These are phyloP conservation scores for Pilaira anomala DNA, from an alignment of 192 early-diverging fungal genomes.

Conservation along the genomic window DNA sequence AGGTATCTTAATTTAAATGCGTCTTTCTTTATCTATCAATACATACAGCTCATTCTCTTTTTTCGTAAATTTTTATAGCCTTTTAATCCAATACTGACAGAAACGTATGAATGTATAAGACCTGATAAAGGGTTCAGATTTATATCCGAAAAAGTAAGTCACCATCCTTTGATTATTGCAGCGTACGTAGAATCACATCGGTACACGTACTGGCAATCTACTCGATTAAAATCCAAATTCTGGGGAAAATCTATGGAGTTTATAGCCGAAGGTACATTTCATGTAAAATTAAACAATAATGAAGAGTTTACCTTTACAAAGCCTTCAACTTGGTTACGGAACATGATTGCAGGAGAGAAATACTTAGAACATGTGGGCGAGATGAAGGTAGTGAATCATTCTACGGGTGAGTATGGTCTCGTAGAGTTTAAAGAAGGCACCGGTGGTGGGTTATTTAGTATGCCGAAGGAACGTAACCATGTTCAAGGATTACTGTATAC, in stretches of 20 bases:
- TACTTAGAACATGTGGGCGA: slow-evolving; percentile 90
- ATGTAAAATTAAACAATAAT: slow-evolving; percentile 62
- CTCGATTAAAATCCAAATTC: slow-evolving; percentile 87
- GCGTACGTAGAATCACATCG: slow-evolving; percentile 74
- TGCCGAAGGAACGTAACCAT: slow-evolving; percentile 54
- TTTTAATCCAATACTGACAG: slow-evolving; percentile 96
- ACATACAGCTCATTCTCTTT: no score
- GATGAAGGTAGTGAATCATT: slow-evolving; percentile 74
- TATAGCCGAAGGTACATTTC: slow-evolving; percentile 75
- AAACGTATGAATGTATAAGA: slow-evolving; percentile 91
- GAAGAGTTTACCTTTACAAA: slow-evolving; percentile 87
- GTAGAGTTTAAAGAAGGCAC: slow-evolving; percentile 80
- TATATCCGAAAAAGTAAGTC: slow-evolving; percentile 93
- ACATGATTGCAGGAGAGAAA: slow-evolving; percentile 77
- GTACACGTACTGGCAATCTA: slow-evolving; percentile 84
- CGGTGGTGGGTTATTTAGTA: slow-evolving; percentile 62
- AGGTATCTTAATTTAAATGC: slow-evolving; percentile 32
- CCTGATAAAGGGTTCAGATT: slow-evolving; percentile 84
- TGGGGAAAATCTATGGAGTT: slow-evolving; percentile 87
- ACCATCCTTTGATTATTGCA: slow-evolving; percentile 92
- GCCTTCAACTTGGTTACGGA: slow-evolving; percentile 88
- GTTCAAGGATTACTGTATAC: slow-evolving; percentile 54
- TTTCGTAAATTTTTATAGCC: slow-evolving; percentile 43
- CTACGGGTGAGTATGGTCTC: slow-evolving; percentile 64
- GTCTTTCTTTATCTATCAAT: no score